phyloP scores from a whole-genome alignment of 2,329 filamentous ascomycete genomes.

The Tolypocladium endophyticum region DNA sequence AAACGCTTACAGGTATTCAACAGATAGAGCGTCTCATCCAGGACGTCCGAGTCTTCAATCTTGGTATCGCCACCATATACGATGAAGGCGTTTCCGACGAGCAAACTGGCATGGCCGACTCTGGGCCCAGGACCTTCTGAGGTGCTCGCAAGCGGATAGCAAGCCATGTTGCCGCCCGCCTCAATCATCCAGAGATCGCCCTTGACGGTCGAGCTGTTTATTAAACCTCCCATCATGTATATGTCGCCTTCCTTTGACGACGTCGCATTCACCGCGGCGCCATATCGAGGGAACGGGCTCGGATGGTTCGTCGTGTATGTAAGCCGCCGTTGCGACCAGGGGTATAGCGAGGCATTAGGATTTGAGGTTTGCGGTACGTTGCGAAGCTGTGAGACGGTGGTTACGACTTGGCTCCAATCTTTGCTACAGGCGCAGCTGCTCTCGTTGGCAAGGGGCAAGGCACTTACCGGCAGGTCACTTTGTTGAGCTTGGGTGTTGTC shows the following conservation, averaged over 20 bases:
- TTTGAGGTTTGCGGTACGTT: conserved; percentile 40
- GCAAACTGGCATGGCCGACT: conserved; percentile 85
- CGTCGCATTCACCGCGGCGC: conserved; percentile 84
- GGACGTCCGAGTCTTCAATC: conserved; percentile 78
- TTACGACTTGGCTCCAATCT: conserved; percentile 4
- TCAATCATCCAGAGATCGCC: conserved; percentile 98
- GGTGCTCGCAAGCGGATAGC: conserved; percentile 83
- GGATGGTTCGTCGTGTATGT: conserved; percentile 74
- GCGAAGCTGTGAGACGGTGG: conserved; percentile 32
- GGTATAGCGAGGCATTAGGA: conserved; percentile 75
- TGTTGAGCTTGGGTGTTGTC: conserved; percentile 31
- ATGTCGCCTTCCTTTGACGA: conserved; percentile 95
- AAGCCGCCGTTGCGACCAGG: conserved; percentile 85
- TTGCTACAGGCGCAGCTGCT: not conserved
- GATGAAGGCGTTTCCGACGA: conserved; percentile 97
- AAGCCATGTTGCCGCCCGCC: conserved; percentile 75
- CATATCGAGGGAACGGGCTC: conserved; percentile 92
- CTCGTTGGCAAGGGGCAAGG: not conserved
- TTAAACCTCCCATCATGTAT: conserved; percentile 93
- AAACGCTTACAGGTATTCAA: conserved; percentile 82
- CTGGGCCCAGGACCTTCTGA: conserved; percentile 90
- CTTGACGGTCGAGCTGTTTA: conserved; percentile 91
- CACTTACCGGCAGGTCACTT: conserved; percentile 31
- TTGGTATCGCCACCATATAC: conserved; percentile 98
- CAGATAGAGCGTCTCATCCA: conserved; percentile 93